Evolutionary conservation across 2,329 filamentous ascomycete genomes (phyloP).

Genomic region (Penicillium sp.): DNA sequence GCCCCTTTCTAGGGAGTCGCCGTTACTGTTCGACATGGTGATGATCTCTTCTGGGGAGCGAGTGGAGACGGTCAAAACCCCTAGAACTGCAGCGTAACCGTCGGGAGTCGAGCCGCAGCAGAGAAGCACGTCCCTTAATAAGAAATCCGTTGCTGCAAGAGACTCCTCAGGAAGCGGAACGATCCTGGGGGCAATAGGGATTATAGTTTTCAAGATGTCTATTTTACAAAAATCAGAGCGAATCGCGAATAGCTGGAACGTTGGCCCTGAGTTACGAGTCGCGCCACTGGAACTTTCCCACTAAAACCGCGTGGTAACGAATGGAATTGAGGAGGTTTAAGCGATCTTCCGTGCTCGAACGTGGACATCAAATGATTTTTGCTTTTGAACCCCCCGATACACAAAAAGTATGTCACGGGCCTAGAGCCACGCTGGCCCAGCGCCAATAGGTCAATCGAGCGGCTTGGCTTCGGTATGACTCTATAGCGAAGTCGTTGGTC

Average conservation of each 20-base stretch:
- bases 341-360: background rate
- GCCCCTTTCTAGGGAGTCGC: slow-evolving; percentile 33
- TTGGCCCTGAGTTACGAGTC: background rate
- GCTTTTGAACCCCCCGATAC: background rate
- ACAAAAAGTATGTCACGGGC: background rate
- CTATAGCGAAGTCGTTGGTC: background rate
- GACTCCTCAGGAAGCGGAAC: background rate
- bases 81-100: background rate
- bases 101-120: background rate
- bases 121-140: background rate
- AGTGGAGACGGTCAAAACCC: background rate
- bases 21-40: slow-evolving; percentile 21
- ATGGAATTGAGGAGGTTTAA: background rate
- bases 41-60: background rate
- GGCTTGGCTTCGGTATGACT: background rate
- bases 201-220: background rate
- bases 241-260: background rate
- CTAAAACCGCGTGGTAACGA: background rate
- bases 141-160: background rate
- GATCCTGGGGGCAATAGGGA: background rate
- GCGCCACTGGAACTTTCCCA: slow-evolving; percentile 6
- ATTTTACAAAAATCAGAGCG: background rate
- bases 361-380: background rate
- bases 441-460: background rate
- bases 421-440: background rate